Evolutionary conservation across 2,329 filamentous ascomycete species (phyloP).

Genomic region (Botryosphaeria dothidea): DNA sequence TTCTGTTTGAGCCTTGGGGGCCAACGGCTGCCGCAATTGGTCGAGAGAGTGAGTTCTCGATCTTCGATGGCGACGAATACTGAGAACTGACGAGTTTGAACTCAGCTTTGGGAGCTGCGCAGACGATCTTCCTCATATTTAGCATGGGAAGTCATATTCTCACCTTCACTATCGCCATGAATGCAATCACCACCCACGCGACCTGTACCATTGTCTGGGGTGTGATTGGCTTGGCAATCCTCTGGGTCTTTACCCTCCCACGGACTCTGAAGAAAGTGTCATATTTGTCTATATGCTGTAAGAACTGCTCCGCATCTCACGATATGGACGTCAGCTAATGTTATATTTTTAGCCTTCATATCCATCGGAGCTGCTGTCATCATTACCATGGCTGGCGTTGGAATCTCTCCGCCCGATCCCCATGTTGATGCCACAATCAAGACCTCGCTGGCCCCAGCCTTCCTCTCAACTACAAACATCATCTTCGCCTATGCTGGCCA

Average conservation of each 20-base stretch:
- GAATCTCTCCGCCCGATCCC: slow-evolving; percentile 22
- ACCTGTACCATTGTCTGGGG: slow-evolving; percentile 47
- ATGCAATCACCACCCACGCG: slow-evolving; percentile 20
- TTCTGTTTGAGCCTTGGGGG: slow-evolving; percentile 18
- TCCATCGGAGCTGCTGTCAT: slow-evolving; percentile 38
- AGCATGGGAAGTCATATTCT: slow-evolving; percentile 20
- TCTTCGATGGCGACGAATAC: not conserved
- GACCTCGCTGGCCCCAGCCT: slow-evolving; percentile 43
- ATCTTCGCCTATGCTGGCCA: slow-evolving; percentile 69
- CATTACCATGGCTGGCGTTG: slow-evolving; percentile 42
- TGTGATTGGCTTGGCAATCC: slow-evolving; percentile 60
- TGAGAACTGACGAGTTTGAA: not conserved
- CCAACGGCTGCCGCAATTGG: slow-evolving; percentile 15
- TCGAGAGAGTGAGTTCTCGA: not conserved
- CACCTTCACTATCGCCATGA: slow-evolving; percentile 24
- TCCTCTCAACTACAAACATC: slow-evolving; percentile 56
- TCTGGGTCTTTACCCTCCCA: slow-evolving; percentile 60
- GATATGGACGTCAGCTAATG: not conserved
- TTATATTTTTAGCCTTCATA: slow-evolving; percentile 25
- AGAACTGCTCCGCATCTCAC: not conserved
- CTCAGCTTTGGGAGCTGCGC: slow-evolving; percentile 14
- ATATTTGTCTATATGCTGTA: slow-evolving; percentile 62
- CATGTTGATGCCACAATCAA: slow-evolving; percentile 30
- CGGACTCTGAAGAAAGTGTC: slow-evolving; percentile 64
- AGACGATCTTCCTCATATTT: slow-evolving; percentile 20